Evolutionary conservation across 2,329 filamentous ascomycete genomes (phyloP).

Genomic region (Magnaporthiopsis rhizophila): DNA sequence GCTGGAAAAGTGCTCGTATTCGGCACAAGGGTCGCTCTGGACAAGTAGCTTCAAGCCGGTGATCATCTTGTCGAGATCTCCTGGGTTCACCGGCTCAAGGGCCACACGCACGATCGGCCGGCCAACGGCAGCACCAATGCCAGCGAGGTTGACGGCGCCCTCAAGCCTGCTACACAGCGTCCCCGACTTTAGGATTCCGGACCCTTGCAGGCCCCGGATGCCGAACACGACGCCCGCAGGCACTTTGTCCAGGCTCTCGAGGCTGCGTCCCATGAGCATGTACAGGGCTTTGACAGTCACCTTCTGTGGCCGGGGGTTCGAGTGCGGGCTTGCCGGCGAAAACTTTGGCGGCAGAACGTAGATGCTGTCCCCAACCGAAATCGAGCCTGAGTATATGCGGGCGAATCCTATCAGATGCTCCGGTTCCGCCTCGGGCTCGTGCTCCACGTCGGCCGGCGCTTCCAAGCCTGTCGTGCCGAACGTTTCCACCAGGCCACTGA

Average conservation of each 20-base stretch:
- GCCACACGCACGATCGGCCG: conserved; percentile 94
- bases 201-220: conserved; percentile 80
- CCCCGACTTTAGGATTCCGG: conserved; percentile 85
- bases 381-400: conserved; percentile 81
- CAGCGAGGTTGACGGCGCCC: conserved; percentile 84
- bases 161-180: conserved; percentile 84
- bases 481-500: conserved; percentile 32
- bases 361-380: conserved; percentile 82
- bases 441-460: neutral
- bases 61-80: conserved; percentile 92
- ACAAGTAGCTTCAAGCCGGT: conserved; percentile 77
- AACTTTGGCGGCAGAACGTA: conserved; percentile 94
- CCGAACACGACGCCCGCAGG: conserved; percentile 94
- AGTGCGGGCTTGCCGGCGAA: conserved; percentile 68
- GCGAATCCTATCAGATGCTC: conserved; percentile 95
- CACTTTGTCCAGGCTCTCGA: conserved; percentile 76
- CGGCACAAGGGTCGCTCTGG: conserved; percentile 89
- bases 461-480: conserved; percentile 2
- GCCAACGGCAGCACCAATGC: conserved; percentile 65
- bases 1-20: conserved; percentile 87
- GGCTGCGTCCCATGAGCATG: conserved; percentile 85
- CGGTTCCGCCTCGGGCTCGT: conserved; percentile 49
- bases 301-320: conserved; percentile 66
- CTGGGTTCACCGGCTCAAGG: conserved; percentile 85
- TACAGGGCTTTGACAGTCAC: conserved; percentile 84